These are phyloP conservation scores for Centaurea solstitialis DNA, from an alignment of 129 eudicot species.

Conservation along the genomic window DNA sequence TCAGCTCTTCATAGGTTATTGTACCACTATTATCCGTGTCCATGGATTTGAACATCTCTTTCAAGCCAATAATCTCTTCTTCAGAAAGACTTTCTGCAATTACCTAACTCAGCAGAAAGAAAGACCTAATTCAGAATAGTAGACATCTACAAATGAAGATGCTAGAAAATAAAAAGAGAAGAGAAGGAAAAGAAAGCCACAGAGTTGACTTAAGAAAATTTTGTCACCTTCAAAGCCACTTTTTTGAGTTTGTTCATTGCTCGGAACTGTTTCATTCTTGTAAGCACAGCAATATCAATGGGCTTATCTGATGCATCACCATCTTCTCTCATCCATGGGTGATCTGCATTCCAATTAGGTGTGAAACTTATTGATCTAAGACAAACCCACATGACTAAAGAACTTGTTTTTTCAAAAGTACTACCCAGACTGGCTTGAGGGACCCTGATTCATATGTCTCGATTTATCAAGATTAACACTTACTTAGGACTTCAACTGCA, in stretches of 20 bases:
- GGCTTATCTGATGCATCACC: constrained; percentile 99
- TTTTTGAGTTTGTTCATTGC: constrained; percentile 98
- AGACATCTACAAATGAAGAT: constrained; percentile 4
- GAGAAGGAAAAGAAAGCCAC: neutral
- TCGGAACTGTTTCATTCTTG: constrained; percentile 97
- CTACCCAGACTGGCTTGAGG: neutral
- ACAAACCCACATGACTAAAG: neutral
- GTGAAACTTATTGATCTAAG: constrained; percentile 12
- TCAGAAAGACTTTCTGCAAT: constrained; percentile 96
- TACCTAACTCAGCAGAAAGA: constrained; percentile 46
- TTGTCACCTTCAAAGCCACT: constrained; percentile 83
- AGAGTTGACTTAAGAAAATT: neutral
- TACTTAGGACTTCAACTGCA: constrained; percentile 81
- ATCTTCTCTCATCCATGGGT: constrained; percentile 98
- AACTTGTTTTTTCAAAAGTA: neutral
- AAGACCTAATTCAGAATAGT: constrained; percentile 21
- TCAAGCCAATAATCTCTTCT: constrained; percentile 92
- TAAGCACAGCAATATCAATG: constrained; percentile 89
- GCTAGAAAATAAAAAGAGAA: constrained; percentile 7
- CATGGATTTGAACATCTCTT: constrained; percentile 95
- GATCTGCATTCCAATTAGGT: constrained; percentile 52
- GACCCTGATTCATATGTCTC: constrained; percentile 2
- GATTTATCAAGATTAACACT: constrained; percentile 24
- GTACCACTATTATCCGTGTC: constrained; percentile 96
- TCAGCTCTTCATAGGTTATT: constrained; percentile 87